phyloP scores from a whole-genome alignment of 2,329 filamentous ascomycete genomes.

The Cladophialophora bantiana region DNA sequence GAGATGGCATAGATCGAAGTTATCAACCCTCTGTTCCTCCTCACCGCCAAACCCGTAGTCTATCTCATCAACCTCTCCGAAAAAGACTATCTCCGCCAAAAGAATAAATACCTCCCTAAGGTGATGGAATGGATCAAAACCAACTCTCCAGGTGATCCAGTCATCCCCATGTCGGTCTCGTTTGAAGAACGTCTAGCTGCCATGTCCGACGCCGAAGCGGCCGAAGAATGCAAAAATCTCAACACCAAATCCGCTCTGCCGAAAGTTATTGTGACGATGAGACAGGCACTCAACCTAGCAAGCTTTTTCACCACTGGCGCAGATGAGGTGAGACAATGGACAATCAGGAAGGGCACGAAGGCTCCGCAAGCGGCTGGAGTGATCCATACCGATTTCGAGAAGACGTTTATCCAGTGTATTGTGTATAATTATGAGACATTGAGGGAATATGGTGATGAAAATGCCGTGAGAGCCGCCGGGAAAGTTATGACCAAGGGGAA shows the following conservation, averaged over 20 bases:
- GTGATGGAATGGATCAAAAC: slow-evolving; percentile 95
- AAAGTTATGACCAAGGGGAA: slow-evolving; percentile 99
- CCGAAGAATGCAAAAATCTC: slow-evolving; percentile 82
- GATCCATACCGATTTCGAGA: slow-evolving; percentile 98
- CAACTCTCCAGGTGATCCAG: slow-evolving; percentile 83
- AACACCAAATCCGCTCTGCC: slow-evolving; percentile 87
- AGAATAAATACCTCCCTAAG: slow-evolving; percentile 98
- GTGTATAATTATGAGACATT: slow-evolving; percentile 87
- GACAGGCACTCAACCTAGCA: slow-evolving; percentile 84
- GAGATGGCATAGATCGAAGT: slow-evolving; percentile 76
- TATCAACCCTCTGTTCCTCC: slow-evolving; percentile 94
- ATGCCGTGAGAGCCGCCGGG: slow-evolving; percentile 86
- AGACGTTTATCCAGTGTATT: slow-evolving; percentile 97
- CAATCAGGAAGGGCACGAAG: slow-evolving; percentile 92
- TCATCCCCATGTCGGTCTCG: slow-evolving; percentile 90
- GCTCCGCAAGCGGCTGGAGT: slow-evolving; percentile 97
- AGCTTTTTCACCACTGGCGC: slow-evolving; percentile 97
- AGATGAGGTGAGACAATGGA: slow-evolving; percentile 99
- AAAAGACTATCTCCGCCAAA: slow-evolving; percentile 96
- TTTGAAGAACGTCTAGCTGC: slow-evolving; percentile 91
- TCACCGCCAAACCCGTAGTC: slow-evolving; percentile 95
- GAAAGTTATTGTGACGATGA: slow-evolving; percentile 92
- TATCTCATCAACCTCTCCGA: slow-evolving; percentile 97
- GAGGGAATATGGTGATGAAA: slow-evolving; percentile 87
- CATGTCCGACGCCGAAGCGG: slow-evolving; percentile 78